phyloP scores from a whole-genome alignment of 2,329 filamentous ascomycete genomes.

The Diplodia mutila region DNA sequence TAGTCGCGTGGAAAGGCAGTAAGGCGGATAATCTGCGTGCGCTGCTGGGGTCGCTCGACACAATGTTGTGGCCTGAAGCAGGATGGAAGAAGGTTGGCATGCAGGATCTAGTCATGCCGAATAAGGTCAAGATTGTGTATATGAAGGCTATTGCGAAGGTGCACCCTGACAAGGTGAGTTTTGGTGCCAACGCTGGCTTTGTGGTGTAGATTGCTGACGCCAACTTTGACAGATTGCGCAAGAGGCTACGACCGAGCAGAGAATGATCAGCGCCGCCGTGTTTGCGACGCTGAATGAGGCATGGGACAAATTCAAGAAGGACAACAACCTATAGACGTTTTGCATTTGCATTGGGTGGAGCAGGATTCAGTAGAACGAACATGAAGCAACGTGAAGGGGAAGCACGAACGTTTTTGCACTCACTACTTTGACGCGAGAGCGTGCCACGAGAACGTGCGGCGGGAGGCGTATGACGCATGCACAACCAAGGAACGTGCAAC shows the following conservation, averaged over 20 bases:
- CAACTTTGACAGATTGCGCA: constrained; percentile 57
- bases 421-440: background rate
- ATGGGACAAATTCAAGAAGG: constrained; percentile 69
- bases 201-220: constrained; percentile 27
- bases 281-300: constrained; percentile 69
- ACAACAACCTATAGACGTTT: constrained; percentile 57
- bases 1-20: constrained; percentile 82
- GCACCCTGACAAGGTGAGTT: constrained; percentile 93
- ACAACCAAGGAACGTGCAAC: background rate
- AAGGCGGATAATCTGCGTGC: constrained; percentile 93
- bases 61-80: constrained; percentile 86
- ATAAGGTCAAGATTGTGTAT: constrained; percentile 95
- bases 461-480: background rate
- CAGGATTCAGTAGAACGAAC: background rate
- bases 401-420: background rate
- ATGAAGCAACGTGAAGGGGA: background rate
- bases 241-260: constrained; percentile 67
- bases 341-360: constrained; percentile 4
- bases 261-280: constrained; percentile 68
- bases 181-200: background rate
- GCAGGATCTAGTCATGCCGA: constrained; percentile 88
- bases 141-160: constrained; percentile 99
- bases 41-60: constrained; percentile 81
- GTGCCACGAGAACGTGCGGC: background rate
- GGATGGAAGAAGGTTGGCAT: constrained; percentile 97